Percentiles rank a stretch among this genome's conserved stretches.
Conservation (phyloP, 2,329 filamentous ascomycete genomes). For the Fusarium piperis region DNA sequence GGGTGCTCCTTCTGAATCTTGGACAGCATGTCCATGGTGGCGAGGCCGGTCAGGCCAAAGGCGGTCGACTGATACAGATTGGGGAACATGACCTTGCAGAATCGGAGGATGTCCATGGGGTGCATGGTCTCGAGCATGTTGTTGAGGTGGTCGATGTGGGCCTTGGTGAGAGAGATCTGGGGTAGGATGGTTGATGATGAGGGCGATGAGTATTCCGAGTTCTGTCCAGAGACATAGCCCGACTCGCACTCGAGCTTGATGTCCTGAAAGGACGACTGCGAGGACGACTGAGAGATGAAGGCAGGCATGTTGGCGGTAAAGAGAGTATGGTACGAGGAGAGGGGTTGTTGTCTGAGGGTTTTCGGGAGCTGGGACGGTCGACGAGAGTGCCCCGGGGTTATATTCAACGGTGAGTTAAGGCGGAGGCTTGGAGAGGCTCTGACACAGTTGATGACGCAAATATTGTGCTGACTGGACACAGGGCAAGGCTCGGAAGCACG, state of each 20-base stretch:
- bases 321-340: slow-evolving; percentile 9
- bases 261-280: slow-evolving; percentile 51
- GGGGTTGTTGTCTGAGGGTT: slow-evolving; percentile 32
- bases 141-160: slow-evolving; percentile 92
- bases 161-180: slow-evolving; percentile 84
- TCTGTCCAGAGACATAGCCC: slow-evolving; percentile 76
- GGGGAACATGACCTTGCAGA: slow-evolving; percentile 91
- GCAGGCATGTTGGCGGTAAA: slow-evolving; percentile 48
- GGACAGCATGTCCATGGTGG: slow-evolving; percentile 85
- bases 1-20: slow-evolving; percentile 74
- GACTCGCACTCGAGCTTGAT: slow-evolving; percentile 72
- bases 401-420: slow-evolving; percentile 19
- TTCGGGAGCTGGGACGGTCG: slow-evolving; percentile 29
- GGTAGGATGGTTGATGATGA: slow-evolving; percentile 62
- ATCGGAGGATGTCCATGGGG: slow-evolving; percentile 89
- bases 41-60: slow-evolving; percentile 83
- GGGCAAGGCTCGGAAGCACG: slow-evolving; percentile 32
- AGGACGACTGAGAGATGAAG: slow-evolving; percentile 51
- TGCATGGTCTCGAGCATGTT: slow-evolving; percentile 86
- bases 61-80: slow-evolving; percentile 88
- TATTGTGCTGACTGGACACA: slow-evolving; percentile 36
- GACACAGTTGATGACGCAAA: slow-evolving; percentile 39
- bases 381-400: slow-evolving; percentile 33
- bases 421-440: slow-evolving; percentile 7
- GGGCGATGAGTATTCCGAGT: slow-evolving; percentile 52